Evolutionary conservation across 2,329 filamentous ascomycete species (phyloP).

Genomic region (Penicillium sp.): DNA sequence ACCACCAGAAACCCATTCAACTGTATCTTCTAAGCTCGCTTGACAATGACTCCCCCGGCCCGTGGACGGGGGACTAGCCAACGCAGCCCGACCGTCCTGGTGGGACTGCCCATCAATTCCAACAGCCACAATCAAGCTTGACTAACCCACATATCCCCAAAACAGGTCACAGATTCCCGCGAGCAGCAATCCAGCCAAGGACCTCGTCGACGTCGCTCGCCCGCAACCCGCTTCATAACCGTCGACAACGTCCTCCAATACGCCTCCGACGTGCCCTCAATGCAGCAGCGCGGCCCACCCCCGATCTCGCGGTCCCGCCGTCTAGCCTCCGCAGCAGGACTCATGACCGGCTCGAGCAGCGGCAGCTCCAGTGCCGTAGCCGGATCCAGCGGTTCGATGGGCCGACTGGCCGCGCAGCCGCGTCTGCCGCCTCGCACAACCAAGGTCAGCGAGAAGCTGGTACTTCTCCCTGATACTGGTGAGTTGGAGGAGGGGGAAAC

Average conservation of each 20-base stretch:
- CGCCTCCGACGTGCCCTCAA: constrained; percentile 90
- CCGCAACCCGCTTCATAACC: constrained; percentile 68
- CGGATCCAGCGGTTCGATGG: constrained; percentile 52
- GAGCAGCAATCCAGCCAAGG: constrained; percentile 34
- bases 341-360: constrained; percentile 35
- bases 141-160: constrained; percentile 9
- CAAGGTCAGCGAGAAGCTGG: constrained; percentile 95
- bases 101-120: constrained; percentile 21
- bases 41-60: constrained; percentile 29
- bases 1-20: background rate
- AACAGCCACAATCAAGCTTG: constrained; percentile 3
- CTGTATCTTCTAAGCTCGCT: background rate
- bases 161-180: constrained; percentile 45
- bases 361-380: constrained; percentile 40
- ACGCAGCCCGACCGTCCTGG: constrained; percentile 46
- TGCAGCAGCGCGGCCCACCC: constrained; percentile 72
- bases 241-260: constrained; percentile 96
- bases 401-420: constrained; percentile 53
- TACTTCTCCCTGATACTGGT: constrained; percentile 78
- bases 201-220: constrained; percentile 31
- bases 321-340: constrained; percentile 31
- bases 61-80: constrained; percentile 36
- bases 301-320: constrained; percentile 36
- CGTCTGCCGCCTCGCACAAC: constrained; percentile 80
- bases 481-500: constrained; percentile 42